These are phyloP conservation scores for Phytophthora chlamydospora DNA, from an alignment of 352 stramenopile genomes.

Conservation along the genomic window DNA sequence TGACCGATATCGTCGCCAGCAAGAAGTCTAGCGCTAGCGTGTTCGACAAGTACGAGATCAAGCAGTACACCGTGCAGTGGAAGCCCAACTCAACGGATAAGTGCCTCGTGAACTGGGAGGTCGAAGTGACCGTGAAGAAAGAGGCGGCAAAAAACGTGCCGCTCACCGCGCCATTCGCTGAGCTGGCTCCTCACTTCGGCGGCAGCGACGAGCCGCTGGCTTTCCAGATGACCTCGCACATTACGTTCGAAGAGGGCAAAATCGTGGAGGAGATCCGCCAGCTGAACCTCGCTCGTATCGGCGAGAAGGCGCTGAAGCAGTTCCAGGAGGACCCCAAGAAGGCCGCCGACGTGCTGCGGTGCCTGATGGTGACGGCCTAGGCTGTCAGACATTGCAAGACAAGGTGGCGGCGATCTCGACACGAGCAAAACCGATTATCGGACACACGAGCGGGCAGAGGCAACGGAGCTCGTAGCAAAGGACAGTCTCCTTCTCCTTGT, in stretches of 20 bases:
- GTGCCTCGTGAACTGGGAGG: slow-evolving; percentile 76
- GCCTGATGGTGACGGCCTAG: slow-evolving; percentile 42
- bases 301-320: slow-evolving; percentile 52
- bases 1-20: slow-evolving; percentile 66
- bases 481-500: slow-evolving; percentile 32
- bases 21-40: slow-evolving; percentile 66
- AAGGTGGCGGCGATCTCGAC: slow-evolving; percentile 19
- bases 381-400: slow-evolving; percentile 13
- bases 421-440: slow-evolving; percentile 35
- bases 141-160: slow-evolving; percentile 61
- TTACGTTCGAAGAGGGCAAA: slow-evolving; percentile 82
- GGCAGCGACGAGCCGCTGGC: slow-evolving; percentile 55
- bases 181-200: slow-evolving; percentile 57
- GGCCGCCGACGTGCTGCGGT: slow-evolving; percentile 58
- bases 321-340: slow-evolving; percentile 66
- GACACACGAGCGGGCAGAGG: slow-evolving; percentile 31
- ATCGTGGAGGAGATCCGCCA: slow-evolving; percentile 84
- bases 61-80: slow-evolving; percentile 84
- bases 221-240: slow-evolving; percentile 77
- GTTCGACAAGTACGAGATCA: slow-evolving; percentile 84
- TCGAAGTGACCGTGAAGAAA: slow-evolving; percentile 62
- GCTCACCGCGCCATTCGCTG: slow-evolving; percentile 67
- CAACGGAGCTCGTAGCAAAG: slow-evolving; percentile 37
- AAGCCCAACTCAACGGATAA: slow-evolving; percentile 71
- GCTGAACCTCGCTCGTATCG: slow-evolving; percentile 69